phyloP scores from a whole-genome alignment of 345 rosid genomes.

The Conringia planisiliqua region DNA sequence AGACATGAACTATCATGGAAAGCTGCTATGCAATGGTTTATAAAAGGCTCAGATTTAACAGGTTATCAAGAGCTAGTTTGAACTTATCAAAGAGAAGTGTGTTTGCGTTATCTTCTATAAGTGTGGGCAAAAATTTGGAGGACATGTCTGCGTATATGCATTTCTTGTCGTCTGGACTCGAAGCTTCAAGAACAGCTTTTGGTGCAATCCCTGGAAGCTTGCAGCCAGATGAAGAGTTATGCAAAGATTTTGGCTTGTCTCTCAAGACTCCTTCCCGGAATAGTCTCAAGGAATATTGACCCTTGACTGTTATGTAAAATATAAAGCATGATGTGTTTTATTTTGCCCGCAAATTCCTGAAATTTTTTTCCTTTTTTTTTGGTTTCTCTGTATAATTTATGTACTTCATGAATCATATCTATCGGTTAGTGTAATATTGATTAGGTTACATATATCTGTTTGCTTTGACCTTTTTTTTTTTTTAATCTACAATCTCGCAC shows the following conservation, averaged over 20 bases:
- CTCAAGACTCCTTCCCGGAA: slow-evolving; percentile 14
- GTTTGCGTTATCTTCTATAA: slow-evolving; percentile 52
- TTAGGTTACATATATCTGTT: not conserved
- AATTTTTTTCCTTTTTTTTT: not conserved
- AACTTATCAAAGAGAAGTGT: slow-evolving; percentile 25
- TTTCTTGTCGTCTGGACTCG: slow-evolving; percentile 63
- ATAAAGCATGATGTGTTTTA: not conserved
- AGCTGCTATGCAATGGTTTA: slow-evolving; percentile 78
- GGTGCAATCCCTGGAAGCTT: slow-evolving; percentile 85
- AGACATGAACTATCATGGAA: slow-evolving; percentile 83
- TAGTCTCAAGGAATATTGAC: slow-evolving; percentile 21
- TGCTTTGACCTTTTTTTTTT: not conserved
- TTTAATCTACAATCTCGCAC: not conserved
- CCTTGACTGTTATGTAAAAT: slow-evolving; percentile 5
- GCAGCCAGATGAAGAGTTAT: slow-evolving; percentile 74
- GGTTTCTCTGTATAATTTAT: not conserved
- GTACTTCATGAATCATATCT: not conserved
- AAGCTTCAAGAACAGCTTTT: slow-evolving; percentile 65
- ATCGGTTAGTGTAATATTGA: not conserved
- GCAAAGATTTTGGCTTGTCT: slow-evolving; percentile 72
- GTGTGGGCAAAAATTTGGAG: slow-evolving; percentile 47
- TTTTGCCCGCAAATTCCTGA: not conserved
- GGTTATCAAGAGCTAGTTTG: slow-evolving; percentile 27
- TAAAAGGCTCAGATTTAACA: slow-evolving; percentile 49
- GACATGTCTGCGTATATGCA: slow-evolving; percentile 75